phyloP scores from a whole-genome alignment of 805 yeast species.

The Teunomyces kruisii region DNA sequence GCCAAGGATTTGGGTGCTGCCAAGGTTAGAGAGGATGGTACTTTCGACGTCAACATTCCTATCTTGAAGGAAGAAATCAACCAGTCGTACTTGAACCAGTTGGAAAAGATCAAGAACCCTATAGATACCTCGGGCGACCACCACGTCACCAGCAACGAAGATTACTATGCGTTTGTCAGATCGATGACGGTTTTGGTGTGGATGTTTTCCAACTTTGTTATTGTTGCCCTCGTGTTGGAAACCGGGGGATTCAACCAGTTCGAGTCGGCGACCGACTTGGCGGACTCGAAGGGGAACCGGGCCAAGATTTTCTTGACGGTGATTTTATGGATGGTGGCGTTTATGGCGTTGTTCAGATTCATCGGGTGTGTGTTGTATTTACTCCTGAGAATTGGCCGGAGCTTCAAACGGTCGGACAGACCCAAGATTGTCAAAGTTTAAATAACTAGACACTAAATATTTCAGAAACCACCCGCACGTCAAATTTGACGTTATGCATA shows the following conservation, averaged over 20 bases:
- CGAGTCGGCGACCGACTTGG: conserved; percentile 21
- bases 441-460: not conserved
- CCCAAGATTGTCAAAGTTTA: not conserved
- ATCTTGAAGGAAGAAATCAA: conserved; percentile 53
- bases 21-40: conserved; percentile 53
- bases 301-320: conserved; percentile 48
- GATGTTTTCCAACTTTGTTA: conserved; percentile 44
- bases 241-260: conserved; percentile 47
- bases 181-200: conserved; percentile 47
- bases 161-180: conserved; percentile 45
- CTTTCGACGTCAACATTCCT: conserved; percentile 54
- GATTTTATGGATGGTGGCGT: conserved; percentile 61
- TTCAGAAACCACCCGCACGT: too few relatives aligned
- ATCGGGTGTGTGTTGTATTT: conserved; percentile 54
- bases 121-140: conserved; percentile 29
- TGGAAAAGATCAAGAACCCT: conserved; percentile 51
- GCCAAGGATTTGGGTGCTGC: conserved; percentile 57
- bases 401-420: conserved; percentile 19
- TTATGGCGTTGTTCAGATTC: conserved; percentile 57
- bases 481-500: not conserved
- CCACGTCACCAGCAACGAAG: conserved; percentile 36
- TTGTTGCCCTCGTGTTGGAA: conserved; percentile 42
- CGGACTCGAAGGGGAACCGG: conserved; percentile 31
- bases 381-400: conserved; percentile 30
- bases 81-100: conserved; percentile 50